These are phyloP conservation scores for Telopea speciosissima DNA, from an alignment of 177 flowering plant genomes.

Conservation along the genomic window DNA sequence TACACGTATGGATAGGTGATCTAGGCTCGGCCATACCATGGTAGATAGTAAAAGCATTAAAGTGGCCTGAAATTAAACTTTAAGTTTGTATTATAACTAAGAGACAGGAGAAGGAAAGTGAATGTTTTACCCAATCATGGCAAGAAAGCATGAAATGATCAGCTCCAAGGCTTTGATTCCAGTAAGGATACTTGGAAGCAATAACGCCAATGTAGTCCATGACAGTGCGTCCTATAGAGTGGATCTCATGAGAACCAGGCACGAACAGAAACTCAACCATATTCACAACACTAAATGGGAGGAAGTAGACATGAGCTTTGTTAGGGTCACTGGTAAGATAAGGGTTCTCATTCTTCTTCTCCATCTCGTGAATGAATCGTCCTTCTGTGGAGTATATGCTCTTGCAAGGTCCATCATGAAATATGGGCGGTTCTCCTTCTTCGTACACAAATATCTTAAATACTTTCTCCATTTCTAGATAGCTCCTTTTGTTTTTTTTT, in stretches of 20 bases:
- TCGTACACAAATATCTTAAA: constrained; percentile 46
- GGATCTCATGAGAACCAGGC: constrained; percentile 26
- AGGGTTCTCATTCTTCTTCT: constrained; percentile 18
- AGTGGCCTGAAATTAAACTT: too few species aligned
- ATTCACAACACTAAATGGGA: constrained; percentile 43
- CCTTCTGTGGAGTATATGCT: constrained; percentile 46
- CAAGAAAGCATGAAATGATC: constrained; percentile 71
- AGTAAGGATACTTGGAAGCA: constrained; percentile 35
- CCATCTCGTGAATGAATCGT: constrained; percentile 38
- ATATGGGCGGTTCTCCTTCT: constrained; percentile 45
- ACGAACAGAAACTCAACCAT: constrained; percentile 36
- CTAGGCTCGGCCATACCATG: too few species aligned
- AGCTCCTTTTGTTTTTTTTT: constrained; percentile 31
- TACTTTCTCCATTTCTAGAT: constrained; percentile 42
- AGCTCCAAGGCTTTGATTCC: constrained; percentile 53
- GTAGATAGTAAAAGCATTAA: too few species aligned
- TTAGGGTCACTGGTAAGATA: constrained; percentile 29
- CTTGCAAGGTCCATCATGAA: constrained; percentile 40
- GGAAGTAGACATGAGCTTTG: constrained; percentile 34
- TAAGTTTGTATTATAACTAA: too few species aligned
- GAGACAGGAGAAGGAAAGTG: too few species aligned
- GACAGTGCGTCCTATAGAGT: constrained; percentile 29
- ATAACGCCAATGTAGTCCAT: constrained; percentile 32
- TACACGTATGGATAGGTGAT: too few species aligned
- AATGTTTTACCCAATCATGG: constrained; percentile 58